phyloP scores from a whole-genome alignment of 495 filamentous ascomycete genomes.

The Hypoxylon trugodes region DNA sequence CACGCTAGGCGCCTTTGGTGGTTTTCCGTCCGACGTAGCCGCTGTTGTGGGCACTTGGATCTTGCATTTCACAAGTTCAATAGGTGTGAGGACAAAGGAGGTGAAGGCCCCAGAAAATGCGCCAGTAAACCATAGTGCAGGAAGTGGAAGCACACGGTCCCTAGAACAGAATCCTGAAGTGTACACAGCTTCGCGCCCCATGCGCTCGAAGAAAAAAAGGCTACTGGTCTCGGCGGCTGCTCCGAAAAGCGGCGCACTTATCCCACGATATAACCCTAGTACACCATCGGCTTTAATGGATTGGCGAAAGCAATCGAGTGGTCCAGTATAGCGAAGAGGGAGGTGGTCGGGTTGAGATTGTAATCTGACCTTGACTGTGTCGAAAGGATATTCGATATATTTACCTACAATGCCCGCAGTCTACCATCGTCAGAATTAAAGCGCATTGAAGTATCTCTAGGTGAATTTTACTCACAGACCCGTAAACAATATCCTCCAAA shows the following conservation, averaged over 20 bases:
- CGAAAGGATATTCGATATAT: conserved; percentile 96
- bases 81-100: conserved; percentile 87
- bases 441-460: conserved; percentile 6
- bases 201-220: conserved; percentile 89
- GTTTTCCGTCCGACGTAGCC: conserved; percentile 37
- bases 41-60: conserved; percentile 81
- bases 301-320: conserved; percentile 92
- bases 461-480: conserved; percentile 68
- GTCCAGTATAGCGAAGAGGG: conserved; percentile 84
- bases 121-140: conserved; percentile 76
- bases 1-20: conserved; percentile 41
- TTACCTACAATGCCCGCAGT: conserved; percentile 91
- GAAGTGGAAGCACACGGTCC: conserved; percentile 68
- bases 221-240: conserved; percentile 94
- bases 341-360: conserved; percentile 85
- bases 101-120: conserved; percentile 90
- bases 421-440: conserved; percentile 52
- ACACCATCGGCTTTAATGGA: conserved; percentile 78
- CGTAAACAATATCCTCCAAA: conserved; percentile 82
- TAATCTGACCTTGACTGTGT: conserved; percentile 90
- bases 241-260: conserved; percentile 88
- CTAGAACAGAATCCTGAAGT: conserved; percentile 61
- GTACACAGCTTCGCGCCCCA: conserved; percentile 66
- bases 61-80: conserved; percentile 98
- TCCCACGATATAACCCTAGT: conserved; percentile 88